Evolutionary conservation across 306 rosid species (phyloP), one percentile per base, ranked within the genome.

Genomic region (Carpinus viminea): DNA sequence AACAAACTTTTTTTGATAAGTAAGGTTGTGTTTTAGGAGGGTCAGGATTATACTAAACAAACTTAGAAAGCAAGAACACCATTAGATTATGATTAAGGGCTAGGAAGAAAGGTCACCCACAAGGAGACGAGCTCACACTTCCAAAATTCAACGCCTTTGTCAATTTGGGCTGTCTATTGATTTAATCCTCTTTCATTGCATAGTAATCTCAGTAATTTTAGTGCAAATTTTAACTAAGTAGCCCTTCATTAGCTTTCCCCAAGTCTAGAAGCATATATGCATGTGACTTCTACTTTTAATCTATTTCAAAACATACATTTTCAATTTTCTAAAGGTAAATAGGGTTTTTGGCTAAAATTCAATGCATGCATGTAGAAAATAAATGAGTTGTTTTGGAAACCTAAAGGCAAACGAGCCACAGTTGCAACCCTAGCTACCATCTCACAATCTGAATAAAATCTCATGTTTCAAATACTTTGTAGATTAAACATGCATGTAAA

Each of bases 61-160:
- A 73, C 88, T 81, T 79, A 80, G 84, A 91, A 88, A 87, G 87
- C 84, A 83, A 57, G 80, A 88, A 84, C 88, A 93, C 91, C 79
- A 93, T 93, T 93, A 87, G 91, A 93, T 87, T 90, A 91, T 93
- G 93, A 93, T 93, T 88, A 93, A 86, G 87, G 86, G 80, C 77
- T 72, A 26, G 85, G 87, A 86, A 90, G 80, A 75, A 82, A 93
- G 90, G 98, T 93, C 97, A 93, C 98, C 83, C 97, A 81, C 88
- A 90, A 86, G 72, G 74, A 76, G 90, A 91, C 96, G 97, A 87
- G 84, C 95, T 87, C 98, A 77, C 71, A 85, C 88, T 86, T 87
- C 98, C 82, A 93, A 91, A 91, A 85, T 93, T 91, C 97, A 93
- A 96, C 89, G 95, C 84, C 85, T 91, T 93, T 88, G 92, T 93